Percentiles rank a stretch among this genome's conserved stretches.
phyloP scores from a whole-genome alignment of 2,329 filamentous ascomycete genomes.

The Zasmidium angulare region DNA sequence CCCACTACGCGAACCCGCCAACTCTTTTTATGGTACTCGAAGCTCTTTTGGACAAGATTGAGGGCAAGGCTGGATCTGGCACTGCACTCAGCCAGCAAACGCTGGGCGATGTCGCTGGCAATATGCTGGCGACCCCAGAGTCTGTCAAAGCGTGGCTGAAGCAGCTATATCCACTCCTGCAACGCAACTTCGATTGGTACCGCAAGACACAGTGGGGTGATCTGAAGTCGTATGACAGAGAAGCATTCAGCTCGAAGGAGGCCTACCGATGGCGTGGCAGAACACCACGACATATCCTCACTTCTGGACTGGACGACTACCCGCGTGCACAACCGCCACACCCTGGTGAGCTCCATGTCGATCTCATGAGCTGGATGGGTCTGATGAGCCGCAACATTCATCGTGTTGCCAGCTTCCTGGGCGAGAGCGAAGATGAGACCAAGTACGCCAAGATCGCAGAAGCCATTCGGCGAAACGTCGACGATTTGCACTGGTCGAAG shows the following conservation, averaged over 20 bases:
- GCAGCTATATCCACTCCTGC: conserved; percentile 80
- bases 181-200: conserved; percentile 93
- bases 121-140: conserved; percentile 65
- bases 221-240: conserved; percentile 83
- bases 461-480: conserved; percentile 80
- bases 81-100: conserved; percentile 33
- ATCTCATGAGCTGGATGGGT: conserved; percentile 96
- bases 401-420: conserved; percentile 75
- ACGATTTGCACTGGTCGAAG: conserved; percentile 90
- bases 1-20: conserved; percentile 95
- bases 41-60: conserved; percentile 76
- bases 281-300: conserved; percentile 81
- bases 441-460: conserved; percentile 70
- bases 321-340: conserved; percentile 90
- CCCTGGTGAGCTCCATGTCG: conserved; percentile 91
- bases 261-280: conserved; percentile 94
- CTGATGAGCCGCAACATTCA: conserved; percentile 86
- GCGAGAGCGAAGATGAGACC: conserved; percentile 70
- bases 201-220: conserved; percentile 87
- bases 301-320: conserved; percentile 94
- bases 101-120: conserved; percentile 39
- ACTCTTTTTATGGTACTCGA: conserved; percentile 90
- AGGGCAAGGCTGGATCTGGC: conserved; percentile 40
- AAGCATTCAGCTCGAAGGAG: conserved; percentile 81
- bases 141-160: conserved; percentile 70